Base-by-base conservation (phyloP, 192 early-diverging fungal species). In the Mycoemilia scoparia region DNA sequence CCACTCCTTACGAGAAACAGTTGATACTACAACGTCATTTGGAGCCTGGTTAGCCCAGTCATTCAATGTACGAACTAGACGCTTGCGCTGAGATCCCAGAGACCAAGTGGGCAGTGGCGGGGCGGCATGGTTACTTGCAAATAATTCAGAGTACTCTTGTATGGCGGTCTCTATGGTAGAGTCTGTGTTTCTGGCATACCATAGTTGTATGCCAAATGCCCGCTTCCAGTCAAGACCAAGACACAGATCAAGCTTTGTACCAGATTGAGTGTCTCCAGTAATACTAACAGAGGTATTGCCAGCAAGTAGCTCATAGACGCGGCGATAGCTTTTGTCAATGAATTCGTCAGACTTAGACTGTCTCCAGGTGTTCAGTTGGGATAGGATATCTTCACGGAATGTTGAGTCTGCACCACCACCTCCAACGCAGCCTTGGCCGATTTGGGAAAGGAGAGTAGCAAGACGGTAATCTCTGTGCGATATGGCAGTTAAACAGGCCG, bases 381-480 rank as follows among this genome's bases (percentile, higher is more conserved):
- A 35, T 23, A 44, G 29, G 3, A 73, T 38, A 33, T 38, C 32
- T 1, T 53, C 36, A n/a, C n/a, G n/a, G n/a, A n/a, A n/a, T n/a
- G n/a, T n/a, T 39, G 25, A 7, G 41, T 49, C 34, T 29, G 45
- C 62, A 39, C 71, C 73, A 14, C 59, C 69, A 9, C 65, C 82
- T 37, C 59, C 70, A 2, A 78, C 45, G 0, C 28, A 46, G 18
- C 58, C 58, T 1, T 33, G 38, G 13, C 59, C 53, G 12, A 47
- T 34, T 49, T 90, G 89, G 4, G 78, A 44, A 16, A 95, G 33
- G 19, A 89, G 52, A 5, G 78, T 84, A 0, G 87, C 80, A 20
- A 90, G 61, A 1, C 71, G 66, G 38, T 74, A 72, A 49, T 88
- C 67, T 13, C 65, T 49, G 21, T 62, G 60, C 27, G 64, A 49